A percentile compares a stretch with the other conserved stretches of the same genome.
Evolutionary conservation across 176 grass and related monocot species (phyloP).

Genomic region (Triticum timopheevii): DNA sequence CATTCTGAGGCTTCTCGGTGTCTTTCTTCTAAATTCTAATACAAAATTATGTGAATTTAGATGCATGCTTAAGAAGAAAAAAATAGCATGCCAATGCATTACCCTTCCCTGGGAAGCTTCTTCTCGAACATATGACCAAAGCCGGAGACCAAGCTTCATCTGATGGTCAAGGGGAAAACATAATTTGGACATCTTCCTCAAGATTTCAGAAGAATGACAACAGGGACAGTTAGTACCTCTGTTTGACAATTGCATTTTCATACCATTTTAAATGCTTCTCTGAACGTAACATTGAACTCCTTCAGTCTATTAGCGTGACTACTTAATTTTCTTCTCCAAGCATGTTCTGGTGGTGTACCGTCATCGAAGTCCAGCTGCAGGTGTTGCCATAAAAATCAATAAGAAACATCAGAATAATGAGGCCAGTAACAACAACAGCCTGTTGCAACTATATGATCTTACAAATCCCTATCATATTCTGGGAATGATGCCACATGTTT

Average conservation of each 20-base stretch:
- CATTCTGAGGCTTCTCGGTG: neutral
- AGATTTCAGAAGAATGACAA: slow-evolving; percentile 24
- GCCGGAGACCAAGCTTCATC: slow-evolving; percentile 92
- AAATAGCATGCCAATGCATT: slow-evolving; percentile 17
- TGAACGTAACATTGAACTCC: slow-evolving; percentile 93
- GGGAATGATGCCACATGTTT: neutral
- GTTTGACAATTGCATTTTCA: slow-evolving; percentile 14
- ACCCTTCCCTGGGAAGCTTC: slow-evolving; percentile 99
- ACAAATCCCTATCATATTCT: slow-evolving; percentile 13
- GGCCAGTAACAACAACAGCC: slow-evolving; percentile 1
- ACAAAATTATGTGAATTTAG: neutral
- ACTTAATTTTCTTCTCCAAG: slow-evolving; percentile 89
- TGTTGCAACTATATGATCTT: neutral
- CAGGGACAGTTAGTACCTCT: slow-evolving; percentile 6
- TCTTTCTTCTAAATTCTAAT: neutral
- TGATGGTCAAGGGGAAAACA: slow-evolving; percentile 20
- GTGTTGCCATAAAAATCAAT: slow-evolving; percentile 9
- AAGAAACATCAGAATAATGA: slow-evolving; percentile 1
- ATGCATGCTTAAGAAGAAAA: neutral
- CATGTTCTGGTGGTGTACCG: slow-evolving; percentile 78
- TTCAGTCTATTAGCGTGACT: slow-evolving; percentile 94
- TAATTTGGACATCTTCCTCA: slow-evolving; percentile 19
- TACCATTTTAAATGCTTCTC: slow-evolving; percentile 94
- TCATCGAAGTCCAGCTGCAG: slow-evolving; percentile 90
- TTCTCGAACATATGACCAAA: slow-evolving; percentile 98